These are phyloP conservation scores for Licmophora abbreviata DNA, from an alignment of 108 stramenopile genomes.

Conservation along the genomic window DNA sequence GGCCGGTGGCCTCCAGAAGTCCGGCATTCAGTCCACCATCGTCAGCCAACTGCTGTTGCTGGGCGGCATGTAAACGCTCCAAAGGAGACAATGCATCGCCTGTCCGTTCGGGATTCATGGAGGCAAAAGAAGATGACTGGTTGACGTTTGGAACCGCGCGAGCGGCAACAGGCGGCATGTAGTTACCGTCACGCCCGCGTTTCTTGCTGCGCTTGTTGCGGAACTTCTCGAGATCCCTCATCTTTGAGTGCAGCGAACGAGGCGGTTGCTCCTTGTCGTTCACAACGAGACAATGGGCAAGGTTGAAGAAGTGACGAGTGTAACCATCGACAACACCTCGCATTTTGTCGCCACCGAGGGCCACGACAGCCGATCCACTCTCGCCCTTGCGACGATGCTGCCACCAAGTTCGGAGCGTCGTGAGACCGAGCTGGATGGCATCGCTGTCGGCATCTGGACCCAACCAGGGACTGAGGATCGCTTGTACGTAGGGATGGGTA, in stretches of 20 bases:
- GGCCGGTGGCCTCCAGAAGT: not conserved
- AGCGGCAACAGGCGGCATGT: slow-evolving; percentile 22
- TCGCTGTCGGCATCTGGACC: slow-evolving; percentile 86
- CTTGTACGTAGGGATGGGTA: slow-evolving; percentile 85
- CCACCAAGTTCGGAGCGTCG: slow-evolving; percentile 87
- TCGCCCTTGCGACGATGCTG: slow-evolving; percentile 91
- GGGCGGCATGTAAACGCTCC: slow-evolving; percentile 64
- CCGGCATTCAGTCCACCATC: slow-evolving; percentile 38
- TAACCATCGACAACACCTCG: slow-evolving; percentile 87
- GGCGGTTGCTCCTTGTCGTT: slow-evolving; percentile 85
- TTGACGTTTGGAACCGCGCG: slow-evolving; percentile 27
- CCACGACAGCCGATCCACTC: slow-evolving; percentile 72
- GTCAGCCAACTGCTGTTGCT: slow-evolving; percentile 50
- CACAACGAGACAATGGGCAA: slow-evolving; percentile 76
- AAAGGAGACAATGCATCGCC: slow-evolving; percentile 27
- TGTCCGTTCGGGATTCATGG: slow-evolving; percentile 19
- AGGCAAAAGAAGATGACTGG: not conserved
- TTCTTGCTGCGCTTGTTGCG: slow-evolving; percentile 58
- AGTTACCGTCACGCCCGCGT: slow-evolving; percentile 33
- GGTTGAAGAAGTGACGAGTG: slow-evolving; percentile 83
- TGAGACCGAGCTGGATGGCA: slow-evolving; percentile 80
- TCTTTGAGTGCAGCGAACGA: slow-evolving; percentile 60
- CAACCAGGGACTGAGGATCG: slow-evolving; percentile 83
- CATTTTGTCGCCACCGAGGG: slow-evolving; percentile 86
- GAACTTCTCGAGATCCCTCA: slow-evolving; percentile 75